A percentile compares a stretch with the other conserved stretches of the same genome.
Evolutionary conservation across 2,329 filamentous ascomycete species (phyloP).

Genomic region (Chaetothyriales sp.): DNA sequence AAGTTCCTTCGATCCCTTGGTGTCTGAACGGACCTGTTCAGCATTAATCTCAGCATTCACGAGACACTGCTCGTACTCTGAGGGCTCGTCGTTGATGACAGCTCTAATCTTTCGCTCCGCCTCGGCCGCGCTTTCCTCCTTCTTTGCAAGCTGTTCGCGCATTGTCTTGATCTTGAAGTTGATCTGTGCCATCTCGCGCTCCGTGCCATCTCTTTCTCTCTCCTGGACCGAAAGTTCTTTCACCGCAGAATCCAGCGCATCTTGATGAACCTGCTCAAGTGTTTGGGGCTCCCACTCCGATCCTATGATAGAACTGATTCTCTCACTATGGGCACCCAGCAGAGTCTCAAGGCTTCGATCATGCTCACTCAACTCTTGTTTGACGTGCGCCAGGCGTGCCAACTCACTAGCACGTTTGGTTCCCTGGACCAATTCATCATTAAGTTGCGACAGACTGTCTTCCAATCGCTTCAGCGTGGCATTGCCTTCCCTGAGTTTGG

Average conservation of each 20-base stretch:
- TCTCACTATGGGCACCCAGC: constrained; percentile 55
- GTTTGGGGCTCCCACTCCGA: constrained; percentile 52
- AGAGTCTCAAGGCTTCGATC: constrained; percentile 64
- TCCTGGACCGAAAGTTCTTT: constrained; percentile 45
- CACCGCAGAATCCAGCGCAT: constrained; percentile 32
- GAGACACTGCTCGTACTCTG: constrained; percentile 38
- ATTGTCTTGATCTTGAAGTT: constrained; percentile 55
- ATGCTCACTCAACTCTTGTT: constrained; percentile 61
- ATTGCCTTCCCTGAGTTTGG: constrained; percentile 52
- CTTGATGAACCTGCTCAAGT: constrained; percentile 57
- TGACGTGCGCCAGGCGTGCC: constrained; percentile 68
- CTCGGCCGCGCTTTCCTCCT: constrained; percentile 44
- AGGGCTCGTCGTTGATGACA: constrained; percentile 37
- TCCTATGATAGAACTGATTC: constrained; percentile 51
- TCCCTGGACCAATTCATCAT: constrained; percentile 67
- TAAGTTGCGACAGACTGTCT: constrained; percentile 54
- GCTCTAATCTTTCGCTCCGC: constrained; percentile 49
- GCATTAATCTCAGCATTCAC: constrained; percentile 37
- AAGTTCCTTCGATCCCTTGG: constrained; percentile 52
- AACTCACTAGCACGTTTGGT: constrained; percentile 68
- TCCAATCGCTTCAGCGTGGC: constrained; percentile 54
- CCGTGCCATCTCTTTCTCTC: constrained; percentile 52
- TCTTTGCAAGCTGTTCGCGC: constrained; percentile 49
- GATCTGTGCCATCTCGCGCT: constrained; percentile 59
- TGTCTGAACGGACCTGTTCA: constrained; percentile 43